Base-by-base conservation (phyloP, 106 monocot genomes). In the Dendrobium officinale region DNA sequence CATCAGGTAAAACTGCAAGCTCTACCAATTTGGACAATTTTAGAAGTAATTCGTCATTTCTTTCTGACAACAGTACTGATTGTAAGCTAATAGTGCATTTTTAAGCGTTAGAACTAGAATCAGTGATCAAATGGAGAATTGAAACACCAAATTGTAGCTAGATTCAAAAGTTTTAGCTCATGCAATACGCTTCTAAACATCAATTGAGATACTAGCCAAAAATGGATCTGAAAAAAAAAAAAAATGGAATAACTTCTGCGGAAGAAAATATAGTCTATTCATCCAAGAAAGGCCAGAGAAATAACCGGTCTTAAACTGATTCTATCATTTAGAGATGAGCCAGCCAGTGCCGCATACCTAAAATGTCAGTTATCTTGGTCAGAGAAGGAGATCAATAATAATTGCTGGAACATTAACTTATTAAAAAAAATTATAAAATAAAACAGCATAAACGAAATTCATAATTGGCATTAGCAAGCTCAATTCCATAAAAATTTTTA, bases 291-390 rank as follows among this genome's bases (percentile, higher is more conserved):
- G 26, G 13, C 7, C 19, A 31, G 17, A 80, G 75, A 76, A 84
- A 37, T 88, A 91, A 99, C 98, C 26, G 95, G 95, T 44, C 85
- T 88, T 77, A 93, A 87, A 85, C 83, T 89, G 88, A 90, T 84
- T 86, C 75, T 91, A 84, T 93, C 89, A 80, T 80, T 84, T 51
- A 58, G 79, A 80, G 95, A 89, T 49, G 92, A 84, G 20, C 91
- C 98, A 49, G 91, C 83, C 75, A 99, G 79, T 80, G 95, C 98
- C 40, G 98, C 82, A 82, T 99, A 99, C 77, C 98, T 99, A 83
- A 81, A 78, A 88, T 77, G 54, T 61, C 45, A 77, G 43, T 64
- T 33, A 77, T 19, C 27, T 49, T 55, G n/a, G 78, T 83, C 43
- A 77, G 40, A 80, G 3, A 18, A 80, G 61, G 56, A 80, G 17